Base-by-base conservation (phyloP, 2,329 filamentous ascomycete species). In the Lasiodiplodia sp. region DNA sequence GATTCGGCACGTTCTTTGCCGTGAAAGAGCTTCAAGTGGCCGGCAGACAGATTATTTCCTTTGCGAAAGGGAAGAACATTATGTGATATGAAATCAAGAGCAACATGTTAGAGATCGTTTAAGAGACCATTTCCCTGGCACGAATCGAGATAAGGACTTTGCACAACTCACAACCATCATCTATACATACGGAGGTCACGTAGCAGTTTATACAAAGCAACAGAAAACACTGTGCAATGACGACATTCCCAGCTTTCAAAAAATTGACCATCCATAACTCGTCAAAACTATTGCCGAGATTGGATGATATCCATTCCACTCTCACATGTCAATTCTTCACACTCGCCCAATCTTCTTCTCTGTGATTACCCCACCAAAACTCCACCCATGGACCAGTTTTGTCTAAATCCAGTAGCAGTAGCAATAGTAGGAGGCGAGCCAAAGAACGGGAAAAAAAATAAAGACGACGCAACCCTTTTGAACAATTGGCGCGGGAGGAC, bases 371-470 rank as follows among this genome's bases (percentile, higher is more conserved):
- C 57, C 23, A 60, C 57, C 56, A 62, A 31, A 51, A 63, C 58
- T 63, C 58, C 58, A 34, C 38, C 40, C 58, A 51, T 34, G 58
- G 58, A 63, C 28, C 55, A 25, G 23, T 34, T 8, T 63, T 63
- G 40, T 63, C 44, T 47, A 31, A 63, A 34, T 34, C 40, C 58
- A 57, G n/a, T 18, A 63, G 57, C 6, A 63, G 40, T 16, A 37
- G 57, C 25, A 51, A 49, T 51, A 63, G 40, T 18, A 63, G 58
- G 40, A 63, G 40, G 21, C 40, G 58, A 51, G 25, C 25, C 40
- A 8, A 51, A 31, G 14, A 38, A 23, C 34, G 25, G 21, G n/a
- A 34, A 31, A 23, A 25, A 18, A 58, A 38, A 37, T 25, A 28
- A 34, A n/a, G 16, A 57, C 31, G 16, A 38, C 55, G 28, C 55